Evolutionary conservation across 257 asterid species (phyloP).

Genomic region (Solanum habrochaites): DNA sequence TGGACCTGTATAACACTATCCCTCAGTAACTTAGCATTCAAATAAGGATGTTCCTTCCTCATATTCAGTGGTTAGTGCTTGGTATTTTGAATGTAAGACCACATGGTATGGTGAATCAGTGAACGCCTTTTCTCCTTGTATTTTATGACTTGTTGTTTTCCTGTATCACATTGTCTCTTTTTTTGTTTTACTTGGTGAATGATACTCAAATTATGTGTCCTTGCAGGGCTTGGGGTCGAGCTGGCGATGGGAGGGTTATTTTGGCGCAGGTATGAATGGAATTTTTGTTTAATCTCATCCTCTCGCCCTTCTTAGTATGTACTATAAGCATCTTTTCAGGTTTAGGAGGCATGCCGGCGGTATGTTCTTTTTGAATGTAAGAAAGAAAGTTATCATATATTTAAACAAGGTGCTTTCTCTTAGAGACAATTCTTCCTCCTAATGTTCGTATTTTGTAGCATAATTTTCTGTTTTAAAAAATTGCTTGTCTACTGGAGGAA

Average conservation of each 20-base stretch:
- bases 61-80: background rate
- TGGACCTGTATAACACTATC: background rate
- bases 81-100: background rate
- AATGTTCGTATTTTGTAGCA: background rate
- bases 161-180: background rate
- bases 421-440: background rate
- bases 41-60: background rate
- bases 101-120: background rate
- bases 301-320: background rate
- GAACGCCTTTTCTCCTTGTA: background rate
- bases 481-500: background rate
- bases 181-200: background rate
- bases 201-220: background rate
- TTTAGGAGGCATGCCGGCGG: background rate
- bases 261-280: constrained; percentile 53
- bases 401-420: background rate
- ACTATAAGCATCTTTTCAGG: background rate
- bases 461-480: background rate
- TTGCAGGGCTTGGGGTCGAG: constrained; percentile 78
- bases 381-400: background rate
- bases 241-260: constrained; percentile 49
- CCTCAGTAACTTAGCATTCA: background rate
- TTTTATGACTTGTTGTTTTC: background rate
- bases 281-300: background rate
- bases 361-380: background rate